Conservation (phyloP, 164 flowering plant genomes). For the Vitis rotundifolia region DNA sequence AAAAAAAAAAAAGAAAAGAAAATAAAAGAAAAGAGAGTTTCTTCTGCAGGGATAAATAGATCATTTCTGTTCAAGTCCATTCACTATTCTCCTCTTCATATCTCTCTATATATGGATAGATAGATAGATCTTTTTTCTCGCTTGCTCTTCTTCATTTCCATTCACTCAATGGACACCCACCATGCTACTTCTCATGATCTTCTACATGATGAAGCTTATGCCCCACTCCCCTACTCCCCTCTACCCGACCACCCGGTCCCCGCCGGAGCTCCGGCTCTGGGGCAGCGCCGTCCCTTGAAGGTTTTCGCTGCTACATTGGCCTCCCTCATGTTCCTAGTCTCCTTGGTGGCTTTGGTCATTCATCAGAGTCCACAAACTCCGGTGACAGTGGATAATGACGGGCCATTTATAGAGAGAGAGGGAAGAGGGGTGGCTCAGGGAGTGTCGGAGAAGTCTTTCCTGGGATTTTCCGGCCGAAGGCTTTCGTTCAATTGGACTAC, state of each 20-base stretch:
- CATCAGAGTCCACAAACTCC: slow-evolving; percentile 9
- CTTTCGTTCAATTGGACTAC: slow-evolving; percentile 49
- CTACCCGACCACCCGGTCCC: slow-evolving; percentile 24
- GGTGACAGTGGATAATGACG: background rate
- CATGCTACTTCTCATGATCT: slow-evolving; percentile 1
- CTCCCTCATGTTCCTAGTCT: slow-evolving; percentile 28
- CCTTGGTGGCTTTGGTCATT: slow-evolving; percentile 24
- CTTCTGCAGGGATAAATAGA: no score
- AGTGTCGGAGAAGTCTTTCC: slow-evolving; percentile 49
- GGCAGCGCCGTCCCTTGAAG: slow-evolving; percentile 17
- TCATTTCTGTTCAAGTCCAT: no score
- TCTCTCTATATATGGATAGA: background rate
- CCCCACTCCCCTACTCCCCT: slow-evolving; percentile 23
- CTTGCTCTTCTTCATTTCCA: no score
- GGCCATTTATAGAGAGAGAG: background rate
- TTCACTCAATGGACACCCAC: background rate
- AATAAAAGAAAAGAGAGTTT: no score
- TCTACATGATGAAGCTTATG: background rate
- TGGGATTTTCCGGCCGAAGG: slow-evolving; percentile 7
- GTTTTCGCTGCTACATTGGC: slow-evolving; percentile 11
- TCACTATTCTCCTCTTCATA: no score
- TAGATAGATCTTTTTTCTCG: no score
- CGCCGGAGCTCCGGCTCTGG: slow-evolving; percentile 6
- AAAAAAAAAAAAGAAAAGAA: no score
- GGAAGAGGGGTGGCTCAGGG: slow-evolving; percentile 40